These are phyloP conservation scores for Dispira simplex DNA, from an alignment of 192 early-diverging fungal genomes.

Conservation along the genomic window DNA sequence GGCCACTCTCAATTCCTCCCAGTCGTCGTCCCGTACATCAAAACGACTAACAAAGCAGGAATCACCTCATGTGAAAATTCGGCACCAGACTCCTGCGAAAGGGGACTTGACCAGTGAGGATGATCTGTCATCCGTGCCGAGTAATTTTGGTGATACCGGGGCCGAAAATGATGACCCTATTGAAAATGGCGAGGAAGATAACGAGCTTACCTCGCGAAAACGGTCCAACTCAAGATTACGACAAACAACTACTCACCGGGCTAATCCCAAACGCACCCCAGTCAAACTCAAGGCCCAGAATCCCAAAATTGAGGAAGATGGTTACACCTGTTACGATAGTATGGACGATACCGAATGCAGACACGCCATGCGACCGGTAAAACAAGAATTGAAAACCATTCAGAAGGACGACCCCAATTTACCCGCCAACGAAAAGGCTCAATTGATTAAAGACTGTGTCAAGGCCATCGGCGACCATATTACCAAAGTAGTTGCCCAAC, in stretches of 20 bases:
- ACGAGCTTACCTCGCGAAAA: conserved; percentile 10
- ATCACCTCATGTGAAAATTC: conserved; percentile 9
- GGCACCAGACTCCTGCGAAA: conserved; percentile 1
- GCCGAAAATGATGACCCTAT: no score
- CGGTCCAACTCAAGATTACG: conserved; percentile 20
- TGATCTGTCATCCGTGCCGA: not conserved
- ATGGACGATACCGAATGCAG: conserved; percentile 50
- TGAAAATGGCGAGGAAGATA: not conserved
- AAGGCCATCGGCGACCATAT: conserved; percentile 35
- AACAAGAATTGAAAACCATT: conserved; percentile 36
- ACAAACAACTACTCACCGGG: conserved; percentile 15
- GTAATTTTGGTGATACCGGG: no score
- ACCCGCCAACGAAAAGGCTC: conserved; percentile 30
- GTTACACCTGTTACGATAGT: conserved; percentile 24
- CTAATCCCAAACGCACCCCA: conserved; percentile 13
- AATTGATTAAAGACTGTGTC: conserved; percentile 37
- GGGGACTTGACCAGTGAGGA: conserved; percentile 1
- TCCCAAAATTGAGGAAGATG: conserved; percentile 21
- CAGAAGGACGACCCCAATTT: conserved; percentile 30
- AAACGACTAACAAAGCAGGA: not conserved
- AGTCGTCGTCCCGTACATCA: not conserved
- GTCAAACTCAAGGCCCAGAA: conserved; percentile 2
- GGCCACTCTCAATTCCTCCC: conserved; percentile 1
- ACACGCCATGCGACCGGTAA: conserved; percentile 48
- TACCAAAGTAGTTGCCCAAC: conserved; percentile 20